Conservation (phyloP, 2,329 filamentous ascomycete species). For the Penicillium brevicompactum region DNA sequence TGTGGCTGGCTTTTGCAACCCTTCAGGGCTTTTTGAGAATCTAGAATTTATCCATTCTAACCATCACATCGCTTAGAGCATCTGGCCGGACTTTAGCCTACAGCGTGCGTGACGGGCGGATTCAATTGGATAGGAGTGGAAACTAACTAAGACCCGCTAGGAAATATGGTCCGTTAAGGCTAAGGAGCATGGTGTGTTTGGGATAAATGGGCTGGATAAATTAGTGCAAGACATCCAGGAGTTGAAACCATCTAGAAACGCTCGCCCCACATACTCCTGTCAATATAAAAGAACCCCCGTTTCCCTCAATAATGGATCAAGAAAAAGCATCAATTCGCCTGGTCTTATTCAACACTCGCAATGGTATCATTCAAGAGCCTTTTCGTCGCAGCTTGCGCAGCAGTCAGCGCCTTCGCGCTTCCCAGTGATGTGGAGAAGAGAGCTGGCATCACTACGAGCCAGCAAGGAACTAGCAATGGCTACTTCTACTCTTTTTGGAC, state of each 20-base stretch:
- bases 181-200: neutral
- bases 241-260: neutral
- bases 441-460: conserved; percentile 25
- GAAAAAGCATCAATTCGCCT: neutral
- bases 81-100: neutral
- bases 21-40: neutral
- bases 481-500: conserved; percentile 56
- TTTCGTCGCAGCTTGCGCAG: conserved; percentile 25
- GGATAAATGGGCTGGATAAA: conserved; percentile 10
- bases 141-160: neutral
- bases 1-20: neutral
- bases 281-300: conserved; percentile 3
- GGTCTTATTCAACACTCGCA: neutral
- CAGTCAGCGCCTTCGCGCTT: conserved; percentile 24
- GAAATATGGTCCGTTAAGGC: neutral
- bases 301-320: neutral
- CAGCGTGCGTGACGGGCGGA: neutral
- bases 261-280: neutral
- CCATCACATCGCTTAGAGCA: neutral
- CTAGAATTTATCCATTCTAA: neutral
- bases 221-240: neutral
- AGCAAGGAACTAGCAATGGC: conserved; percentile 42
- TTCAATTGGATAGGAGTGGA: neutral
- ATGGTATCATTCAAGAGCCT: conserved; percentile 33
- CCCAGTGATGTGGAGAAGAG: conserved; percentile 22